phyloP scores from a whole-genome alignment of 1,284 basidiomycete species.

The Papiliotrema terrestris region DNA sequence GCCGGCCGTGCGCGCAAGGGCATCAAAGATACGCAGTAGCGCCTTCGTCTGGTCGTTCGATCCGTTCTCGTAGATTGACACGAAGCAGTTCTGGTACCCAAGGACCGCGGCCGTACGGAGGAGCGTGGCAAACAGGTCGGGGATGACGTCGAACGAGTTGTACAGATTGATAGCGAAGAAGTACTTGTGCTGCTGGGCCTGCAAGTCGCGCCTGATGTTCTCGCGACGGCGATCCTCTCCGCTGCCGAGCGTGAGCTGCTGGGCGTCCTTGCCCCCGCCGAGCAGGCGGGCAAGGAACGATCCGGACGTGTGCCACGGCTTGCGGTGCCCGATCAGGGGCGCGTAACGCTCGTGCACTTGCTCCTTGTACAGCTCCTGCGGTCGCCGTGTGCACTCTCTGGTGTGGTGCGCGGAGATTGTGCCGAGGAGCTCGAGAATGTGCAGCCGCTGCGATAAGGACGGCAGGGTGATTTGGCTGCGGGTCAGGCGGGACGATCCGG shows the following conservation, averaged over 20 bases:
- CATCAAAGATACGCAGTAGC: slow-evolving; percentile 84
- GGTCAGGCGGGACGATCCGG: slow-evolving; percentile 24
- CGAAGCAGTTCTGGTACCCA: slow-evolving; percentile 92
- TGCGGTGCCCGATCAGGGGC: slow-evolving; percentile 71
- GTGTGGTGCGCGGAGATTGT: slow-evolving; percentile 85
- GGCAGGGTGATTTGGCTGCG: slow-evolving; percentile 53
- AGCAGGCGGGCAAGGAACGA: slow-evolving; percentile 61
- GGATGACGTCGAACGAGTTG: slow-evolving; percentile 96
- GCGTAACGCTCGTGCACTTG: slow-evolving; percentile 81
- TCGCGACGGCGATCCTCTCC: slow-evolving; percentile 49
- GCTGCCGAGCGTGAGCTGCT: slow-evolving; percentile 51
- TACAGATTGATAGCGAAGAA: slow-evolving; percentile 97
- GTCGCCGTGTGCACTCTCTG: slow-evolving; percentile 75
- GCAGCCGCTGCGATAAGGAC: slow-evolving; percentile 70
- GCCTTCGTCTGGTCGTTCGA: slow-evolving; percentile 95
- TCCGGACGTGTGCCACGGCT: slow-evolving; percentile 53
- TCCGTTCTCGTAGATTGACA: slow-evolving; percentile 97
- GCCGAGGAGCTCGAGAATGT: slow-evolving; percentile 79
- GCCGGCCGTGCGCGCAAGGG: slow-evolving; percentile 79
- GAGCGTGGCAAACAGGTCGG: slow-evolving; percentile 91
- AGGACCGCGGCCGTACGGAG: slow-evolving; percentile 84
- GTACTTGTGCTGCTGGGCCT: slow-evolving; percentile 77
- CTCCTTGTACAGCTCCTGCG: slow-evolving; percentile 75
- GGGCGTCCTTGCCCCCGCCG: slow-evolving; percentile 32
- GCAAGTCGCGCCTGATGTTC: slow-evolving; percentile 48